Evolutionary conservation across 257 asterid genomes (phyloP), one percentile per base, ranked within the genome.

Genomic region (Scutellaria barbata): DNA sequence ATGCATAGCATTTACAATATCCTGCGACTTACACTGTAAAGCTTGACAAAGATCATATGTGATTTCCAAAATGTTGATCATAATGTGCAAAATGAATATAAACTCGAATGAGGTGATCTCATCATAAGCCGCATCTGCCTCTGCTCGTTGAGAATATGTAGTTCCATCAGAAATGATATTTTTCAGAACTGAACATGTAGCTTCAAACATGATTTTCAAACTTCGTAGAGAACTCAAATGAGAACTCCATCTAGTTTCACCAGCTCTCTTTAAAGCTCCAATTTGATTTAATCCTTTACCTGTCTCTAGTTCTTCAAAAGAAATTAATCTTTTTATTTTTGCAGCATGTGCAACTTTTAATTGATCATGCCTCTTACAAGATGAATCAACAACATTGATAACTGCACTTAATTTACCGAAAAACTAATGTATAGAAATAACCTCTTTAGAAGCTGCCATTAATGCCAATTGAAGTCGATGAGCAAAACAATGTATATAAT

Each of bases 11-110:
- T 47, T 47, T 47, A 47, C 53, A 11, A 47, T 47, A 47, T 47
- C 53, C 12, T 11, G 53, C 4, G 53, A 52, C 30, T 52, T 17
- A 2, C 8, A 52, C 16, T 17, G 30, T 10, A 17, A 52, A 52
- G 10, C 25, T 52, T 14, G 8, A 52, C 25, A 14, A 52, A 47
- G 58, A 17, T 52, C 58, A 16, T 52, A 52, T 14, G 30, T 17
- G 7, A 52, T 52, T 7, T 52, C 58, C 58, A 52, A 52, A 14
- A 52, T 52, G 10, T 52, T 25, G 10, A 52, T 52, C 30, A 52
- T 52, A 52, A 52, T 17, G 12, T 52, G 58, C 58, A 52, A 52
- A 52, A 52, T 52, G 58, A 52, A 52, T 52, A 52, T 52, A 17
- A 52, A 52, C 4, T 17, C 58, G 7, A 52, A 52, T 52, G 25